Evolutionary conservation across 345 rosid species (phyloP), one percentile per base, ranked within the genome.

Genomic region (Eucalyptus guilfoylei): DNA sequence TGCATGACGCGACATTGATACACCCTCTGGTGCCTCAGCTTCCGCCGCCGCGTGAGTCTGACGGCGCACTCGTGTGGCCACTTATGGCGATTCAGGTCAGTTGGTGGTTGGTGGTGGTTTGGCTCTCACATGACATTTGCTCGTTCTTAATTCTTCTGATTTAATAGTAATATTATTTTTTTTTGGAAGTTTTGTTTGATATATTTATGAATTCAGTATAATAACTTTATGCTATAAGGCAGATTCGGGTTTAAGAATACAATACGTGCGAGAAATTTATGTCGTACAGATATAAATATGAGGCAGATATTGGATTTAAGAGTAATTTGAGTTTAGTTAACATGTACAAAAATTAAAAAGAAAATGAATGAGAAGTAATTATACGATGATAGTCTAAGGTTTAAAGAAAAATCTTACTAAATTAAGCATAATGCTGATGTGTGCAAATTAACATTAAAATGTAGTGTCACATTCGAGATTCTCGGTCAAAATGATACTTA

Each of bases 11-110:
- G 52, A 87, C 58, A 30, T 62, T 83, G 14, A 47, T 92, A 37
- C 91, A 89, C 50, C 90, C 91, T 69, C 85, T 89, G 72, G 91
- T 92, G 42, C 94, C 95, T 14, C 58, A 54, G 7, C 40, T 92
- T 30, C 67, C 62, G 14, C 81, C 50, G 23, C 15, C 86, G 4
- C 28, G 40, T 8, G 52, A 69, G 21, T 72, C 69, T 26, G 85
- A 87, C 9, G 86, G 64, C 32, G 69, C 55, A 11, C 67, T 55
- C 9, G 58, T 48, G 49, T 55, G 48, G n/a, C 89, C 93, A 28
- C 49, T 93, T 23, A 34, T 92, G 34, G 91, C 92, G 26, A 11
- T 93, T 14, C 95, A 93, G 80, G 90, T 89, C 14, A 40, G 76
- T 52, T 26, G 54, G 19, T 32, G 37, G 76, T 40, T 5, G 52